A percentile compares a stretch with the other conserved stretches of the same genome.
These are phyloP conservation scores for Yarrowia divulgata DNA, from an alignment of 805 yeast genomes.

Conservation along the genomic window DNA sequence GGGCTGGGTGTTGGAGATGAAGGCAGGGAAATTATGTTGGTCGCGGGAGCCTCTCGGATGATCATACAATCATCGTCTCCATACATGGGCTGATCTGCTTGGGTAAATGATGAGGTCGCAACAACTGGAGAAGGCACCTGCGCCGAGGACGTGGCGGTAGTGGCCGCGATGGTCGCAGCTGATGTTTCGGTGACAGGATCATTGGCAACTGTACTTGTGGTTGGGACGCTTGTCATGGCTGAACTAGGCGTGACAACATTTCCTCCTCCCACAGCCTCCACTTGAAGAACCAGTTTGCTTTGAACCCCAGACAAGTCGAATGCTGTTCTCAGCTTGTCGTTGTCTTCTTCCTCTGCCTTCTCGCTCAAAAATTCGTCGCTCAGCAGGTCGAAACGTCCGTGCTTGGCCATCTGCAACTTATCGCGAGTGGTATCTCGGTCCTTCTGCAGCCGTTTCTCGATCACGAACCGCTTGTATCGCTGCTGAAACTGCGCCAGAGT, in stretches of 20 bases:
- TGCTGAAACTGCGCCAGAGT: slow-evolving; percentile 38
- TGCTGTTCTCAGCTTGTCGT: slow-evolving; percentile 9
- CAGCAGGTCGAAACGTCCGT: slow-evolving; percentile 14
- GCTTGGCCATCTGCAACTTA: slow-evolving; percentile 19
- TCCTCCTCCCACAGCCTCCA: slow-evolving; percentile 11
- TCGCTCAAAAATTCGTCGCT: slow-evolving; percentile 9
- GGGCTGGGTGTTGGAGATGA: slow-evolving; percentile 17
- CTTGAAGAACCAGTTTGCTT: slow-evolving; percentile 11
- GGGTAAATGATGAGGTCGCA: slow-evolving; percentile 2
- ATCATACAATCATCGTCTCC: slow-evolving; percentile 36
- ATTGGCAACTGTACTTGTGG: background rate
- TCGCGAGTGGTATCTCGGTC: slow-evolving; percentile 30
- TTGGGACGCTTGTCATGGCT: background rate
- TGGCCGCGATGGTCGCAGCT: no score
- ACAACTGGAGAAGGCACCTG: background rate
- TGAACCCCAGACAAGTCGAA: slow-evolving; percentile 17
- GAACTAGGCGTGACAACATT: background rate
- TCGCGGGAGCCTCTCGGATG: slow-evolving; percentile 2
- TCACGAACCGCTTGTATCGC: slow-evolving; percentile 35
- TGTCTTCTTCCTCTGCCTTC: slow-evolving; percentile 11
- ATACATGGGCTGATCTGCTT: slow-evolving; percentile 34
- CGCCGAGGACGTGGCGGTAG: background rate
- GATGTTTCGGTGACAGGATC: no score
- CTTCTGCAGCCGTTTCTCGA: slow-evolving; percentile 39
- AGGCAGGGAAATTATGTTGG: slow-evolving; percentile 1